Conservation (phyloP, 2,329 filamentous ascomycete genomes). For the Aureobasidium sp. region DNA sequence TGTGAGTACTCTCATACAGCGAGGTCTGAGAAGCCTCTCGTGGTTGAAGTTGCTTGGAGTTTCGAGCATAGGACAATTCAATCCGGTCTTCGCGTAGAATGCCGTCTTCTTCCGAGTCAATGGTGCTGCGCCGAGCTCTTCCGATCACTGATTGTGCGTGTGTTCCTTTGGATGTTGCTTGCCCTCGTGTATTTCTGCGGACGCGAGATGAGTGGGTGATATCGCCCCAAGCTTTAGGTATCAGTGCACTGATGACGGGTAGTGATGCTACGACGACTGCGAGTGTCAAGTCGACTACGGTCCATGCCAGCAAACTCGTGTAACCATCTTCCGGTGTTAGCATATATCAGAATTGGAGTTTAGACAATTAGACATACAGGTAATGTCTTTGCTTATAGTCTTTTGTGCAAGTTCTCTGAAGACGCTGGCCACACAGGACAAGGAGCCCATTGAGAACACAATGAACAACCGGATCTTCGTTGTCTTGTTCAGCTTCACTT, state of each 20-base stretch:
- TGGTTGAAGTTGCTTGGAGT: not conserved
- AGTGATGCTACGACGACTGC: slow-evolving; percentile 10
- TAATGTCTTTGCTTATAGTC: slow-evolving; percentile 6
- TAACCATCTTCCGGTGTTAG: not conserved
- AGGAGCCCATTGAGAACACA: not conserved
- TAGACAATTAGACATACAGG: not conserved
- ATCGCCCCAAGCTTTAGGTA: not conserved
- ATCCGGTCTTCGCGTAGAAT: slow-evolving; percentile 2
- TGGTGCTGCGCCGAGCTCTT: not conserved
- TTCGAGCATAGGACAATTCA: not conserved
- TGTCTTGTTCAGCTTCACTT: slow-evolving; percentile 1
- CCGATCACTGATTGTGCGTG: not conserved
- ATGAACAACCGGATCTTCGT: slow-evolving; percentile 10
- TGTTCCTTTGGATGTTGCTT: not conserved
- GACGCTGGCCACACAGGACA: slow-evolving; percentile 2
- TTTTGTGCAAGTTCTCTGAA: slow-evolving; percentile 7
- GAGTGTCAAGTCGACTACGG: slow-evolving; percentile 5
- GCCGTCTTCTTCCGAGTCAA: slow-evolving; percentile 5
- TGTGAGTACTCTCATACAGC: not conserved
- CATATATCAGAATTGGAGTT: no score
- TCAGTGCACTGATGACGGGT: slow-evolving; percentile 6
- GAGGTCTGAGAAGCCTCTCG: not conserved
- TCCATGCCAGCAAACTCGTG: slow-evolving; percentile 8
- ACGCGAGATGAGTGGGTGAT: not conserved
- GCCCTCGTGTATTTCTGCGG: not conserved